Base-by-base conservation (phyloP, 2,329 filamentous ascomycete genomes). In the Macrophomina pseudophaseolina region DNA sequence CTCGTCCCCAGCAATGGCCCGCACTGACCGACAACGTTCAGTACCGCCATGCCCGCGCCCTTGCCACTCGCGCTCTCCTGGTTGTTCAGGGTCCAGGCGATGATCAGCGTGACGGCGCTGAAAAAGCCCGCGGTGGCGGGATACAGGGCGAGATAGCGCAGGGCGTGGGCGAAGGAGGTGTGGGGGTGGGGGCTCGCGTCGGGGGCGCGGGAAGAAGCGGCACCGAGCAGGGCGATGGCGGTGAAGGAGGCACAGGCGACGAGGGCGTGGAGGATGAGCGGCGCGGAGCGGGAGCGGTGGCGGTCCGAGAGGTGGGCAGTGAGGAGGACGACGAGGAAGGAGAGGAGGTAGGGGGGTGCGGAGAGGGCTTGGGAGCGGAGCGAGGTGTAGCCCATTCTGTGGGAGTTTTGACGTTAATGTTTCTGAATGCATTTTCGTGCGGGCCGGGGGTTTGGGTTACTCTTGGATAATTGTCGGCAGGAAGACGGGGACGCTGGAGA, bases 31-130 rank as follows among this genome's bases (percentile, higher is more conserved):
- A 97, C 84, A 42, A 93, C 73, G 77, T 97, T 94, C 74, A 97
- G 78, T 38, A 97, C 83, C 0, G 91, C 92, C 73, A 97, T 91
- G 1, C 90, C 92, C 1, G 88, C 88, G 0, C 92, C 92, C 70
- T 91, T 90, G 6, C 88, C 86, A 62, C 86, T 87, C 68, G 89
- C 87, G 12, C 83, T 88, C 64, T 85, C 80, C 74, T 95, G 91
- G 77, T 97, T 97, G 75, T 97, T 96, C 74, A 97, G 87, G 42
- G 87, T 92, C 93, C 93, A 97, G 1, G 92, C 90, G 66, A 97
- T 91, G 71, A 94, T 90, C 38, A 97, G 84, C 0, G 92, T 93
- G 66, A 97, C 91, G 23, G 92, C 90, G 68, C 87, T 89, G 82
- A 97, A 96, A 88, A 97, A 95, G 4, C 93, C 93, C 0, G 88